These are phyloP conservation scores for Sclerotinia subarctica DNA, from an alignment of 2,329 filamentous ascomycete genomes.

Conservation along the genomic window DNA sequence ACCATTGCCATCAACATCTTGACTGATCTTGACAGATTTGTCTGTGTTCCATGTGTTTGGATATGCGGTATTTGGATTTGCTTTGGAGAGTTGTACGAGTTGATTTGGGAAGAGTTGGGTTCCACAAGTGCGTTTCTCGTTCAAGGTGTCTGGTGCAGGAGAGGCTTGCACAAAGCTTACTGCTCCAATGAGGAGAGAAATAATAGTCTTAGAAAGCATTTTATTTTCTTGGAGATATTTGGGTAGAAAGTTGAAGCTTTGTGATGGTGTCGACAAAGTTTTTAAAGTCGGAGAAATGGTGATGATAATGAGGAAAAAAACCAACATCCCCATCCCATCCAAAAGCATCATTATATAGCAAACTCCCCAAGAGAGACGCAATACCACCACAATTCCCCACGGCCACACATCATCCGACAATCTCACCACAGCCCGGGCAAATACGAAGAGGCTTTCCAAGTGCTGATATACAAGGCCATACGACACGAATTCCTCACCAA, in stretches of 20 bases:
- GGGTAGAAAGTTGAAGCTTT: not conserved
- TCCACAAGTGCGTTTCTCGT: conserved; percentile 15
- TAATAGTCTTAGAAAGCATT: conserved; percentile 8
- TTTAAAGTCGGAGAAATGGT: not conserved
- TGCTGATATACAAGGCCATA: conserved; percentile 2
- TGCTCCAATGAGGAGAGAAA: conserved; percentile 2
- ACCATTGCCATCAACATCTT: conserved; percentile 11
- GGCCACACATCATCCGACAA: not conserved
- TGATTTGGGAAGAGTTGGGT: conserved; percentile 6
- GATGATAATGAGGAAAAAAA: not conserved
- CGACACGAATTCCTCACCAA: not conserved
- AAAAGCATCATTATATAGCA: conserved; percentile 1
- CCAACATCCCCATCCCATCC: not conserved
- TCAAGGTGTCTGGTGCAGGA: conserved; percentile 1
- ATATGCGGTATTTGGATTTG: not conserved
- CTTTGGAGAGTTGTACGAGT: conserved; percentile 16
- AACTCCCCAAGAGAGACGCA: not conserved
- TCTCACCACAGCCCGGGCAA: not conserved
- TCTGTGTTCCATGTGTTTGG: conserved; percentile 12
- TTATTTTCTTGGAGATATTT: not conserved
- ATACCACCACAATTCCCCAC: not conserved
- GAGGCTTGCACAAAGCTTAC: conserved; percentile 6
- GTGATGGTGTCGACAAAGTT: not conserved
- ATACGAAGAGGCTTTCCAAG: conserved; percentile 14
- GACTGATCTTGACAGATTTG: conserved; percentile 6